phyloP scores from a whole-genome alignment of 2,329 filamentous ascomycete genomes.

The Ophidiomyces ophidiicola region DNA sequence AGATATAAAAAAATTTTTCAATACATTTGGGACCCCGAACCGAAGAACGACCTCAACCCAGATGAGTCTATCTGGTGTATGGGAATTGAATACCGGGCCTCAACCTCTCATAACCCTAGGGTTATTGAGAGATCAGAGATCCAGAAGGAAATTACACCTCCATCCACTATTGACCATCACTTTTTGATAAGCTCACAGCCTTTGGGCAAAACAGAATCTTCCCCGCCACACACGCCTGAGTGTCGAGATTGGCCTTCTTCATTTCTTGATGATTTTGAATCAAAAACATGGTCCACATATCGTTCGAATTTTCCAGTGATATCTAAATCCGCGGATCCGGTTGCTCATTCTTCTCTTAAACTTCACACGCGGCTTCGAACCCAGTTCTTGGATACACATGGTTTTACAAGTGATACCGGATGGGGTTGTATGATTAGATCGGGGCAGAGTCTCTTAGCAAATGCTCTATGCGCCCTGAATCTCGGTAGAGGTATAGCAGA shows the following conservation, averaged over 20 bases:
- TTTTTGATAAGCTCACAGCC: neutral
- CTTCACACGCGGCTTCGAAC: conserved; percentile 73
- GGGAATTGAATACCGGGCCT: conserved; percentile 44
- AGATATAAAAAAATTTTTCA: conserved; percentile 74
- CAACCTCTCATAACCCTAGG: conserved; percentile 10
- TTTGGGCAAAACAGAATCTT: neutral
- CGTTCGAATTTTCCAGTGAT: conserved; percentile 76
- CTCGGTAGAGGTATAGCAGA: conserved; percentile 59
- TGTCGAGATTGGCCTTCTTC: conserved; percentile 59
- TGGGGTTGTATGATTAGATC: conserved; percentile 99
- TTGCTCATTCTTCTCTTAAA: conserved; percentile 59
- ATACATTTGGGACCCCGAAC: conserved; percentile 85
- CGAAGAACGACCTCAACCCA: conserved; percentile 59
- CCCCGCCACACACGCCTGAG: neutral
- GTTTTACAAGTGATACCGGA: conserved; percentile 85
- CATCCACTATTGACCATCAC: neutral
- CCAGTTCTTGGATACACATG: conserved; percentile 62
- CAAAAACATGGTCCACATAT: conserved; percentile 92
- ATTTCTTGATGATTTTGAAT: conserved; percentile 88
- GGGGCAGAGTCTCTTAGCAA: conserved; percentile 84
- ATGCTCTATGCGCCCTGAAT: conserved; percentile 59
- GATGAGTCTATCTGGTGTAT: conserved; percentile 76
- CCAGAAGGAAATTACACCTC: neutral
- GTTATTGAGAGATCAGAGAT: conserved; percentile 12
- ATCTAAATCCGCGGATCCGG: conserved; percentile 61